Percentiles rank a stretch among this genome's conserved stretches.
Conservation (phyloP, 2,329 filamentous ascomycete species). For the Cryphonectria japonica region DNA sequence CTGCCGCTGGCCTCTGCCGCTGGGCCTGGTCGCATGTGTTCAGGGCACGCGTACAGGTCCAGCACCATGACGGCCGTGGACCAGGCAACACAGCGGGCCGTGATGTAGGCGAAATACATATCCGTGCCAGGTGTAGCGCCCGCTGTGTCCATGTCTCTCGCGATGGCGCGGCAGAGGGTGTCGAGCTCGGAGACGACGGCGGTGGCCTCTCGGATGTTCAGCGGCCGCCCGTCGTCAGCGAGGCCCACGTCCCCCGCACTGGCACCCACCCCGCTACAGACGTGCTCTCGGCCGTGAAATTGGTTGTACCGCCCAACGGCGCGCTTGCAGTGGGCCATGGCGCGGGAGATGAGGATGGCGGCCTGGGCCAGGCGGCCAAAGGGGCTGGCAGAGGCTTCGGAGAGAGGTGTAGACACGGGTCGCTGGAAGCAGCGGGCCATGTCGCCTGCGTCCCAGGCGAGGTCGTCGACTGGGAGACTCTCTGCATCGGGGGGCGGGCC, state of each 20-base stretch:
- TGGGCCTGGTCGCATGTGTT: slow-evolving; percentile 32
- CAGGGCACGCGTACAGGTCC: slow-evolving; percentile 44
- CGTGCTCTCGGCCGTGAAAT: neutral
- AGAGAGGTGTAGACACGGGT: slow-evolving; percentile 46
- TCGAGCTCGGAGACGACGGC: slow-evolving; percentile 31
- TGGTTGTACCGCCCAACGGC: slow-evolving; percentile 24
- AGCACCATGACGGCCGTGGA: slow-evolving; percentile 37
- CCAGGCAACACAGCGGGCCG: slow-evolving; percentile 31
- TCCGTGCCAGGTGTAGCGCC: slow-evolving; percentile 6
- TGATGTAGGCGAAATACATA: slow-evolving; percentile 27
- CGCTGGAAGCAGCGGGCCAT: slow-evolving; percentile 36
- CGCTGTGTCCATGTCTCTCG: slow-evolving; percentile 23
- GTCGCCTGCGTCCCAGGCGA: slow-evolving; percentile 46
- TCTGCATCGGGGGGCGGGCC: slow-evolving; percentile 31
- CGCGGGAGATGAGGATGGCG: slow-evolving; percentile 40
- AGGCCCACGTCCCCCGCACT: slow-evolving; percentile 30
- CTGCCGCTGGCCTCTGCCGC: slow-evolving; percentile 37
- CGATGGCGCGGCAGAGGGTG: slow-evolving; percentile 27
- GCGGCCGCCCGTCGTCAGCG: slow-evolving; percentile 23
- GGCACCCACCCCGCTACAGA: slow-evolving; percentile 15
- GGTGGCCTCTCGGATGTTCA: slow-evolving; percentile 29
- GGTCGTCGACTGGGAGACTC: slow-evolving; percentile 44
- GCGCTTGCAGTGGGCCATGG: slow-evolving; percentile 38
- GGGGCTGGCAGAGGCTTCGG: slow-evolving; percentile 47
- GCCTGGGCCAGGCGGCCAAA: slow-evolving; percentile 55